Evolutionary conservation across 2,329 filamentous ascomycete genomes (phyloP), one percentile per base, ranked within the genome.

Genomic region (Davidsoniella virescens): DNA sequence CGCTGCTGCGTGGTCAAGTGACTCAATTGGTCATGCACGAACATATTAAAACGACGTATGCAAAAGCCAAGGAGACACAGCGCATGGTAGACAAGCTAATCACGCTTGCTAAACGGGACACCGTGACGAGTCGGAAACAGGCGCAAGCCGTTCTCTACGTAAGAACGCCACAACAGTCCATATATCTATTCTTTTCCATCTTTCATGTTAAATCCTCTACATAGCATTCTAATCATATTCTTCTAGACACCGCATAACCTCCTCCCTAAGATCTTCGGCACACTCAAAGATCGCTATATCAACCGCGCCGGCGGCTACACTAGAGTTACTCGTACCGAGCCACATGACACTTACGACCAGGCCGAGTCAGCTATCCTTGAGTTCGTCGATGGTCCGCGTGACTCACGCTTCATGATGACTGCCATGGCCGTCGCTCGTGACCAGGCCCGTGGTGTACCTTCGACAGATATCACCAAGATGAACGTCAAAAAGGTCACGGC

Each of bases 1-100:
- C 92, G 49, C 78, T 98, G 58, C 80, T 98, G 57, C 87, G 92
- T 61, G 95, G 96, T 68, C 74, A 98, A 54, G 88, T 96, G 64
- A 94, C 90, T 57, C 92, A 90, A 50, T 83, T 98, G 57, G 84
- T 98, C 68, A 76, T 85, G 66, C 80, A 94, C 66, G 92, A 98
- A 70, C 80, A 86, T 55, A 94, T 98, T 69, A 80, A 82, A 56
- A 98, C 92, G 47, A 94, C 92, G 68, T 95, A 84, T 75, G 81
- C 83, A 64, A 96, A 96, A 69, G 92, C 92, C 44, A 98, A 96
- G 68, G 92, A 98, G 70, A 85, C 92, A 17, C 92, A 98, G 68
- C 76, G 85, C 41, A 65, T 96, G 58, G 92, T 88, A 6, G 92
- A 98, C 63, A 93, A 94, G 71, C 72, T 96, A 57, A 88, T 98